Percentiles rank a stretch among this genome's conserved stretches.
These are phyloP conservation scores for Chytriomyces sp. DNA, from an alignment of 192 early-diverging fungal species.

Conservation along the genomic window DNA sequence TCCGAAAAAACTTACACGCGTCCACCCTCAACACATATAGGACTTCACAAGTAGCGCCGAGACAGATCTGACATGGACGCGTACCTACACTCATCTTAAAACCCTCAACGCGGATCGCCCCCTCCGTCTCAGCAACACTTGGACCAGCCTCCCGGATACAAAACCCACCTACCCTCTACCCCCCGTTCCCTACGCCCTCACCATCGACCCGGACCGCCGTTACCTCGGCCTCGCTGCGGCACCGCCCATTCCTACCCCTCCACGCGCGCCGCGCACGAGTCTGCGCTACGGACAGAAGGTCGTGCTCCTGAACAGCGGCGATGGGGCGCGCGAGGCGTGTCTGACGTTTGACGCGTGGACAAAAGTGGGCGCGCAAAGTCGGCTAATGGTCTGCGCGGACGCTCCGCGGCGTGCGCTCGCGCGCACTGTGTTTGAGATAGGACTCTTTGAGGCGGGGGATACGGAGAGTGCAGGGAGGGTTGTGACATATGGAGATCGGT, in stretches of 20 bases:
- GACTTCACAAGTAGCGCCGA: too few species aligned
- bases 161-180: neutral
- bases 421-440: constrained; percentile 9
- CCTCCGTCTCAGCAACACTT: neutral
- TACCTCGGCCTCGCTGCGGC: neutral
- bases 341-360: constrained; percentile 16
- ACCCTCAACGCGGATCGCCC: neutral
- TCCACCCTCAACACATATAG: neutral
- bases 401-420: neutral
- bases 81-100: neutral
- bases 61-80: constrained; percentile 3
- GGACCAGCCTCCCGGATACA: neutral
- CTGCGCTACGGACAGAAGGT: constrained; percentile 4
- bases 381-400: neutral
- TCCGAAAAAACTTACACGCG: neutral
- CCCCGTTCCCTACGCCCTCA: neutral
- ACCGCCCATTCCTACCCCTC: neutral
- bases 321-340: neutral
- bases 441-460: neutral
- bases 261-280: neutral
- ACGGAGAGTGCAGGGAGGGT: neutral
- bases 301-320: neutral
- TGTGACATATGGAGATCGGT: constrained; percentile 2
- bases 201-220: constrained; percentile 9
- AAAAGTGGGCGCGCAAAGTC: neutral